phyloP scores from a whole-genome alignment of 176 grass and related monocot species.

The Lolium perenne region DNA sequence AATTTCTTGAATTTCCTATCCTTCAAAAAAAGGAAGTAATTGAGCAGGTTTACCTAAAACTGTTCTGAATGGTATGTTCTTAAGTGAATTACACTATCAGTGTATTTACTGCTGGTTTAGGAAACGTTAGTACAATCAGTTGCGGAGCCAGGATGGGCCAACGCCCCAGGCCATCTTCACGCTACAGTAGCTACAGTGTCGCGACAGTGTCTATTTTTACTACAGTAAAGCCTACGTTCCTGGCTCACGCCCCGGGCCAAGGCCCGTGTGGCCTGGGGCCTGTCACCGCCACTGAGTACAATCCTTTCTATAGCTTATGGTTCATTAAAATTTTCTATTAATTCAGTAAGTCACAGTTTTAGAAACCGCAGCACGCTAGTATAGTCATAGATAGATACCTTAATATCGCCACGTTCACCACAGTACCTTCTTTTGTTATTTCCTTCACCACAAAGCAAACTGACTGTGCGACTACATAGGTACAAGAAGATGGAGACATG shows the following conservation, averaged over 20 bases:
- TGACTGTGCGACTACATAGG: slow-evolving; percentile 39
- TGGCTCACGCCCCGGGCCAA: too few relatives aligned
- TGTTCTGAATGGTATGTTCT: neutral
- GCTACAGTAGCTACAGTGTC: too few relatives aligned
- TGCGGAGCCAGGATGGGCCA: too few relatives aligned
- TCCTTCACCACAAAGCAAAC: neutral
- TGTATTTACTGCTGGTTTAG: neutral
- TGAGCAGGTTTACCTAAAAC: neutral
- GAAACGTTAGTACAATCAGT: too few relatives aligned
- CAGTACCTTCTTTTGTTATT: neutral
- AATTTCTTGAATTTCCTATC: neutral
- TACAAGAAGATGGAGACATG: slow-evolving; percentile 83
- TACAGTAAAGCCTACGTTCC: too few relatives aligned
- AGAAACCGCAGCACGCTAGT: neutral
- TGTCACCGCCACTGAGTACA: too few relatives aligned
- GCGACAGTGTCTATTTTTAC: too few relatives aligned
- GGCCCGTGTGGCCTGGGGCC: too few relatives aligned
- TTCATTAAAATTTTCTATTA: neutral
- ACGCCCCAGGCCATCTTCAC: too few relatives aligned
- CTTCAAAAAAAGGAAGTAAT: neutral
- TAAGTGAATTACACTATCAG: neutral
- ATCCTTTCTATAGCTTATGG: neutral
- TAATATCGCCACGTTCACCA: too few relatives aligned
- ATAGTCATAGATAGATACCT: neutral
- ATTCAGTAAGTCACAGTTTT: neutral